Evolutionary conservation across 257 asterid genomes (phyloP).

Genomic region (Fraxinus cuspidata): DNA sequence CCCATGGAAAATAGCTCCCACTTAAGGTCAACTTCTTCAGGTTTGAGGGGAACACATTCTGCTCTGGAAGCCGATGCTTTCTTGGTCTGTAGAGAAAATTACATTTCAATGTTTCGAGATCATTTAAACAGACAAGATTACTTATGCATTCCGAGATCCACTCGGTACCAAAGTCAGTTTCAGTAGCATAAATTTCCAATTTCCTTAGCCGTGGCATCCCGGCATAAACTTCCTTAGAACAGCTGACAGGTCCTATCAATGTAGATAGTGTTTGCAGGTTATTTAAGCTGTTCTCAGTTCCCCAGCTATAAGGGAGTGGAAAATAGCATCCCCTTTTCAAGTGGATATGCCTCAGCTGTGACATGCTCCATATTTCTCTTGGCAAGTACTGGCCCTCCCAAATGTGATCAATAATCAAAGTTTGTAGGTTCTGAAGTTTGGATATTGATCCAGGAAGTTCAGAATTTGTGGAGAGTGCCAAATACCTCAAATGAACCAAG

Average conservation of each 20-base stretch:
- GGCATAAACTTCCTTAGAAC: constrained; percentile 6
- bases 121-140: constrained; percentile 12
- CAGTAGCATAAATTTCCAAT: constrained; percentile 14
- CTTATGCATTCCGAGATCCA: constrained; percentile 2
- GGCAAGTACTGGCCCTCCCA: constrained; percentile 16
- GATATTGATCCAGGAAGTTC: constrained; percentile 21
- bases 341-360: constrained; percentile 23
- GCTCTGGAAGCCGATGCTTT: constrained; percentile 13
- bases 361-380: constrained; percentile 15
- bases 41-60: constrained; percentile 9
- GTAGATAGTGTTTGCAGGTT: constrained; percentile 24
- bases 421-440: constrained; percentile 22
- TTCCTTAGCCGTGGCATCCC: constrained; percentile 16
- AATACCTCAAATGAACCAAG: constrained; percentile 14
- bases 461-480: constrained; percentile 17
- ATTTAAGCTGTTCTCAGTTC: not conserved
- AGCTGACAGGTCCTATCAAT: constrained; percentile 11
- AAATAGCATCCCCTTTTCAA: constrained; percentile 15
- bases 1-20: constrained; percentile 27
- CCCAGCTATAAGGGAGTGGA: not conserved
- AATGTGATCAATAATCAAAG: constrained; percentile 10
- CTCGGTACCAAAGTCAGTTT: not conserved
- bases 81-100: constrained; percentile 7
- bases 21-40: constrained; percentile 28
- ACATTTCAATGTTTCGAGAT: constrained; percentile 26